These are phyloP conservation scores for Salvia miltiorrhiza DNA, from an alignment of 257 asterid genomes.

Conservation along the genomic window DNA sequence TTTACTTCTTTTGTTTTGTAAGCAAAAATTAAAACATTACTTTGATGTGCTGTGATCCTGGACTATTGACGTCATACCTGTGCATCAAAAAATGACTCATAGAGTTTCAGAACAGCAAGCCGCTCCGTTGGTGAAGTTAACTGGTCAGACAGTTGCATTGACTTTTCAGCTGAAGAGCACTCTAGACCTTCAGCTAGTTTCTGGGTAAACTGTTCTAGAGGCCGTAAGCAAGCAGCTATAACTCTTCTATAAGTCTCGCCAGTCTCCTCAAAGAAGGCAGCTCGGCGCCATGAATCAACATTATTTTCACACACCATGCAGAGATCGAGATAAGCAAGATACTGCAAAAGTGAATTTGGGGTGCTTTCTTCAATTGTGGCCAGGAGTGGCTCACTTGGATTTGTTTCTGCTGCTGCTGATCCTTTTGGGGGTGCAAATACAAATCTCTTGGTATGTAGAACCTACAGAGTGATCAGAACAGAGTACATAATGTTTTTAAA, in stretches of 20 bases:
- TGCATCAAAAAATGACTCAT: constrained; percentile 58
- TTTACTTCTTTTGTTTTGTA: too few species aligned
- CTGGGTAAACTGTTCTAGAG: constrained; percentile 65
- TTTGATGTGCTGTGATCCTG: background rate
- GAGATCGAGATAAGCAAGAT: constrained; percentile 91
- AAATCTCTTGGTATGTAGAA: constrained; percentile 77
- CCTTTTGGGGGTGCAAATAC: constrained; percentile 94
- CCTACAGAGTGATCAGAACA: constrained; percentile 35
- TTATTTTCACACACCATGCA: constrained; percentile 86
- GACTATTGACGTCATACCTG: constrained; percentile 54
- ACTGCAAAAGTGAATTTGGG: constrained; percentile 80
- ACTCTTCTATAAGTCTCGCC: constrained; percentile 89
- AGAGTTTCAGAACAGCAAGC: constrained; percentile 52
- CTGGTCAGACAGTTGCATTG: constrained; percentile 72
- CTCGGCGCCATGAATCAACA: constrained; percentile 97
- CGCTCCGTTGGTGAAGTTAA: constrained; percentile 57
- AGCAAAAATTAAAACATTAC: too few species aligned
- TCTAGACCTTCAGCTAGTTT: constrained; percentile 63
- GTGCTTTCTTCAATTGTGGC: constrained; percentile 75
- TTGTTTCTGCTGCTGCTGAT: constrained; percentile 97
- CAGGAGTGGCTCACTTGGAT: constrained; percentile 84
- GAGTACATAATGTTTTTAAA: background rate
- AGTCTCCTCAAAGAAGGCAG: constrained; percentile 93
- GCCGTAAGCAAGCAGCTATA: constrained; percentile 59
- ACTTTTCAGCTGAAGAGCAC: constrained; percentile 52